Evolutionary conservation across 257 asterid species (phyloP), one percentile per base, ranked within the genome.

Genomic region (Fraxinus excelsior): DNA sequence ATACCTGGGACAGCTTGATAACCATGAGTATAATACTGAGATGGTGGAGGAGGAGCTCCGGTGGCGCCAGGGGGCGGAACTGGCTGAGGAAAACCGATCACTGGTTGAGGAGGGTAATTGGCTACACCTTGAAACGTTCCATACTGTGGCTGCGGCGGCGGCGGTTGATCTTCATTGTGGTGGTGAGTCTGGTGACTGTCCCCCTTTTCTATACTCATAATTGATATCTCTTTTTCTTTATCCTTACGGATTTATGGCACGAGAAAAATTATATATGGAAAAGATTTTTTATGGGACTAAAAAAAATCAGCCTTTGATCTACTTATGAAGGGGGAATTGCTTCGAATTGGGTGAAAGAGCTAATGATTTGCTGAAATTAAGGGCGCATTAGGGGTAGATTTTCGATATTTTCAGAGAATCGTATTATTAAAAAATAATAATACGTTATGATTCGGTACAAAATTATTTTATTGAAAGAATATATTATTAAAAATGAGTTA

Each of bases 71-170:
- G 97, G 34, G 97, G 96, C 38, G 97, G 95, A 75, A 85, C 89
- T 1, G 96, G 97, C 79, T 91, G 96, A 79, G 99, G 99, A 70
- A 92, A 90, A 72, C 97, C 98, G 14, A 79, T 66, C 65, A 87
- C 96, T 42, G 95, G 78, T 72, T 80, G 91, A 21, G 91, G 91
- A 38, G 96, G 92, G 86, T 89, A 73, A 86, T 87, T 91, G 65
- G 87, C 86, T 5, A 91, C 97, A n/a, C 97, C 97, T 78, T 92
- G 95, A 72, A 92, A 94, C 31, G 97, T 94, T 28, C 96, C 99
- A 67, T 94, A 94, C 69, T 85, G 86, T 8, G 29, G 29, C 29
- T 0, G 86, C 10, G 32, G 32, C 32, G 32, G 32, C 3, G 81
- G 81, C 10, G 70, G 75, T 21, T 66, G 70, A 25, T 46, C 21